phyloP scores from a whole-genome alignment of 192 early-diverging fungal species.

The Backusella macrospora region DNA sequence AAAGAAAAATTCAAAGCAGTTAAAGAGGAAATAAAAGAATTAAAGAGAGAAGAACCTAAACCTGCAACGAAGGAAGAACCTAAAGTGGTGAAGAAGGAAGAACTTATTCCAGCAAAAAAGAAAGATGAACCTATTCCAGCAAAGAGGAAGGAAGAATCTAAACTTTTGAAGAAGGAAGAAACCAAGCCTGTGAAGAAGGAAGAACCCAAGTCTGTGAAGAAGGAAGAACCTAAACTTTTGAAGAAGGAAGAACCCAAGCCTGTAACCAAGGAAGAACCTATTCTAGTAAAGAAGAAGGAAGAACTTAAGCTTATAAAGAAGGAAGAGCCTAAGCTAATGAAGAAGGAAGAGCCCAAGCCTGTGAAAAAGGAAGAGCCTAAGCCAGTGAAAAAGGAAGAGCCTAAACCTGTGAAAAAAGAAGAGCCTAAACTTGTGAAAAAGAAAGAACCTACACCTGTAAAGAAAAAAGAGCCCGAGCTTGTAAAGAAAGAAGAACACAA shows the following conservation, averaged over 20 bases:
- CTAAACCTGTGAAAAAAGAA: background rate
- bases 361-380: background rate
- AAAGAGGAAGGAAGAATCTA: background rate
- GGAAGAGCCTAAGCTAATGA: background rate
- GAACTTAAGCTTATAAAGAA: background rate
- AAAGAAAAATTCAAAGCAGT: background rate
- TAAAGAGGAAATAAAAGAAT: too few species aligned
- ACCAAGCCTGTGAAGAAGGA: background rate
- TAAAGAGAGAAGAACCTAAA: background rate
- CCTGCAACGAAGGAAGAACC: background rate
- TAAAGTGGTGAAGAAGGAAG: background rate
- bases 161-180: background rate
- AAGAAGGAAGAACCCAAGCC: background rate
- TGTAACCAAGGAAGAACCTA: too few species aligned
- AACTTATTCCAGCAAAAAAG: background rate
- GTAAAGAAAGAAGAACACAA: background rate
- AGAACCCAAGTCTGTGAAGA: too few species aligned
- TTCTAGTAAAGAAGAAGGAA: background rate
- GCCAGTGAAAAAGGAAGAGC: background rate
- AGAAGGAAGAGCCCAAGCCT: background rate
- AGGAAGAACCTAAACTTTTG: background rate
- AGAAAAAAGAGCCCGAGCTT: background rate
- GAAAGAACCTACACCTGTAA: background rate
- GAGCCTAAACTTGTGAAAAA: background rate
- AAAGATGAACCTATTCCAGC: background rate